Percentiles rank a stretch among this genome's conserved stretches.
Conservation (phyloP, 345 rosid genomes). For the Boechera divaricarpa region DNA sequence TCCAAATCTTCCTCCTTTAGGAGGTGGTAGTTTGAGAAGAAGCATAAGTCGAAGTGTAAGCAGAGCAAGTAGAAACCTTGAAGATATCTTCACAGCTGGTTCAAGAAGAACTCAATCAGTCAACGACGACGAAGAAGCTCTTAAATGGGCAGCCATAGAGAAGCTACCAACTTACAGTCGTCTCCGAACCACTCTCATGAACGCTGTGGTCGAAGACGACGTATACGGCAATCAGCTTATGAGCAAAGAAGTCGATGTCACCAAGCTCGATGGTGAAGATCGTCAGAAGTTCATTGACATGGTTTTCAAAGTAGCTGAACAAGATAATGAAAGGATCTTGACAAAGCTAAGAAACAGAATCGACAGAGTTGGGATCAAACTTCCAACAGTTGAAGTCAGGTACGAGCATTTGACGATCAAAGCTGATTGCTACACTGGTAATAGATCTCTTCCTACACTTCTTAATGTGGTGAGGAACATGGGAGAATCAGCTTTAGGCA, state of each 20-base stretch:
- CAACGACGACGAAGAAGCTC: slow-evolving; percentile 85
- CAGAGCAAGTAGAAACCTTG: slow-evolving; percentile 67
- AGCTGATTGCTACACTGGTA: slow-evolving; percentile 78
- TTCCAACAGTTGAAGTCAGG: slow-evolving; percentile 85
- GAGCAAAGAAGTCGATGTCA: slow-evolving; percentile 69
- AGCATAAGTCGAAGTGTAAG: slow-evolving; percentile 66
- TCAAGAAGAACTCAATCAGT: slow-evolving; percentile 55
- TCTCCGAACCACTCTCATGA: slow-evolving; percentile 72
- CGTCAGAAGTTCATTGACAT: slow-evolving; percentile 72
- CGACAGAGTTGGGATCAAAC: slow-evolving; percentile 85
- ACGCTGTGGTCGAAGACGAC: slow-evolving; percentile 59
- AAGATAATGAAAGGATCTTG: slow-evolving; percentile 84
- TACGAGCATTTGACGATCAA: slow-evolving; percentile 65
- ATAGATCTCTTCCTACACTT: slow-evolving; percentile 83
- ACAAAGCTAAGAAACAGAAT: slow-evolving; percentile 72
- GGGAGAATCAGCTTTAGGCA: slow-evolving; percentile 64
- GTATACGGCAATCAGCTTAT: slow-evolving; percentile 43
- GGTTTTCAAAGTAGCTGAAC: slow-evolving; percentile 81
- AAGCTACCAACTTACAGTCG: slow-evolving; percentile 81
- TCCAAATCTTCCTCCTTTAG: slow-evolving; percentile 31
- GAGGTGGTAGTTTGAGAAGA: slow-evolving; percentile 42
- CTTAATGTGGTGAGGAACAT: slow-evolving; percentile 70
- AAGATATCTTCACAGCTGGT: slow-evolving; percentile 52
- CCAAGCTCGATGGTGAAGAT: slow-evolving; percentile 68
- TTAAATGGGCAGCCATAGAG: slow-evolving; percentile 97